Percentiles rank a stretch among this genome's conserved stretches.
phyloP scores from a whole-genome alignment of 2,329 filamentous ascomycete species.

The Xylaria sp. region DNA sequence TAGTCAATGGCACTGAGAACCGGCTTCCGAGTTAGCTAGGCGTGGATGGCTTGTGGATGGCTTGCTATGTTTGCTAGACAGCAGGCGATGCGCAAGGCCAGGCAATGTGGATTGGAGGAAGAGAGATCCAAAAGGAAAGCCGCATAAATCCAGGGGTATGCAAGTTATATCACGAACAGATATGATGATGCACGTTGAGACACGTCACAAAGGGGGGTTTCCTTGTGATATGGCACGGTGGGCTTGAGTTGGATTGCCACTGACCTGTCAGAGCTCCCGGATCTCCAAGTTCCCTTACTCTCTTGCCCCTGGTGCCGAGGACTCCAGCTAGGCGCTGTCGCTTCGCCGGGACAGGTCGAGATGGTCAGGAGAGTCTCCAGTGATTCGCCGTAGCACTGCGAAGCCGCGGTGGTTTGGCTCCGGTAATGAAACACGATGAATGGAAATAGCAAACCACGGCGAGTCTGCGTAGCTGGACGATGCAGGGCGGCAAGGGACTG shows the following conservation, averaged over 20 bases:
- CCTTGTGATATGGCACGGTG: slow-evolving; percentile 38
- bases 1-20: slow-evolving; percentile 31
- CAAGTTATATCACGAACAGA: slow-evolving; percentile 25
- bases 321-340: slow-evolving; percentile 27
- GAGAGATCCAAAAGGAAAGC: slow-evolving; percentile 25
- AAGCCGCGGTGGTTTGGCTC: slow-evolving; percentile 10
- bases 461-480: background rate
- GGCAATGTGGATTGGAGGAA: slow-evolving; percentile 26
- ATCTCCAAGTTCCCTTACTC: slow-evolving; percentile 26
- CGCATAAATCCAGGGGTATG: slow-evolving; percentile 39
- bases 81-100: slow-evolving; percentile 28
- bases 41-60: background rate
- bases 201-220: slow-evolving; percentile 48
- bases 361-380: background rate
- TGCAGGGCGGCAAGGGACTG: slow-evolving; percentile 10
- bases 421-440: slow-evolving; percentile 18
- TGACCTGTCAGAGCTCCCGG: slow-evolving; percentile 45
- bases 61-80: slow-evolving; percentile 20
- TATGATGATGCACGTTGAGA: slow-evolving; percentile 44
- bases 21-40: slow-evolving; percentile 29
- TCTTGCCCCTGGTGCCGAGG: slow-evolving; percentile 22
- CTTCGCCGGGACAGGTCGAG: slow-evolving; percentile 23
- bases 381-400: background rate
- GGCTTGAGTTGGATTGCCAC: slow-evolving; percentile 39
- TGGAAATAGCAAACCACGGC: slow-evolving; percentile 1